Percentiles rank a stretch among this genome's conserved stretches.
Evolutionary conservation across 352 stramenopile genomes (phyloP).

Genomic region (Pythium volutum): DNA sequence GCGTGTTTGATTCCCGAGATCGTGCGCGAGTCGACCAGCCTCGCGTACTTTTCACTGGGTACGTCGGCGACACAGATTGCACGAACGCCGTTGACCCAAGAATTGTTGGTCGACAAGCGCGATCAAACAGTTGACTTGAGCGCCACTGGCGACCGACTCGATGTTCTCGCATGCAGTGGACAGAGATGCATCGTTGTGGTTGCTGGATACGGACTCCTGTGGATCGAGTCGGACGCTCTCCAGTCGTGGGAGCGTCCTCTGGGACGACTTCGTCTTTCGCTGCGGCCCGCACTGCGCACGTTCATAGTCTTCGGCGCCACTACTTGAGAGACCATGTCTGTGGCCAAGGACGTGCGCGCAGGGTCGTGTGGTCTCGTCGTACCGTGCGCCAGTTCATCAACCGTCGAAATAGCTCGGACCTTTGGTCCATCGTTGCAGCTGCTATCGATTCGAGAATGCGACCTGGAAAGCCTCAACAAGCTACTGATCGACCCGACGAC

Average conservation of each 20-base stretch:
- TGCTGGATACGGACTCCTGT: background rate
- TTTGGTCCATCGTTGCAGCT: too few species aligned
- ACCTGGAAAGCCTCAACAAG: too few species aligned
- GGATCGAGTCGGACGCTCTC: background rate
- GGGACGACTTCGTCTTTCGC: too few species aligned
- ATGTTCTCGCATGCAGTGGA: background rate
- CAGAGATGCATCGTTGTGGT: background rate
- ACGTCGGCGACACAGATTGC: background rate
- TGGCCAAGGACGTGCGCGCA: too few species aligned
- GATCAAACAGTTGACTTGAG: background rate
- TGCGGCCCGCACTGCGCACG: background rate
- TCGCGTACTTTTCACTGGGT: background rate
- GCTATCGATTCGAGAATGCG: too few species aligned
- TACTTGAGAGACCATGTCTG: background rate
- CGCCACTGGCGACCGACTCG: background rate
- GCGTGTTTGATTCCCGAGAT: constrained; percentile 2
- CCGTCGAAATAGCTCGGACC: too few species aligned
- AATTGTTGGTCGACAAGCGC: background rate
- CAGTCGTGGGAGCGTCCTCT: background rate
- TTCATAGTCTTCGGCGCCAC: background rate
- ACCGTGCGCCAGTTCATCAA: too few species aligned
- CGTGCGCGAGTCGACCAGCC: background rate
- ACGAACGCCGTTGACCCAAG: background rate
- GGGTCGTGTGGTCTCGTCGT: background rate
- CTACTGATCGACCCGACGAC: too few species aligned